A percentile compares a stretch with the other conserved stretches of the same genome.
These are phyloP conservation scores for Colletotrichum sp. DNA, from an alignment of 2,329 filamentous ascomycete genomes.

Conservation along the genomic window DNA sequence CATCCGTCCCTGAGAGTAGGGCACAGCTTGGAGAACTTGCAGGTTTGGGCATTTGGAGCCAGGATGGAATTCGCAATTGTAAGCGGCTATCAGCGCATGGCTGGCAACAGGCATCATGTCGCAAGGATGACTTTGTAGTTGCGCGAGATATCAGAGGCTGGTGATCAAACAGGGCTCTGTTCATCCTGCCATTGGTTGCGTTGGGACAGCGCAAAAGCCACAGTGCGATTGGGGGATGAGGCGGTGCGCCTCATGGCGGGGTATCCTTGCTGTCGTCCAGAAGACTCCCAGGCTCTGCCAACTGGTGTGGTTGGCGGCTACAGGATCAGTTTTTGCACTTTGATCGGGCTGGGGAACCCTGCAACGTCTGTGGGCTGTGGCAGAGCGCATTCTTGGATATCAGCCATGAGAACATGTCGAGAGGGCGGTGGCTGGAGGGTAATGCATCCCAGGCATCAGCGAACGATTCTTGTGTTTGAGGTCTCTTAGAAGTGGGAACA, in stretches of 20 bases:
- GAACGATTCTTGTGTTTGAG: background rate
- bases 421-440: background rate
- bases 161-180: background rate
- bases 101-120: background rate
- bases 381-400: background rate
- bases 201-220: background rate
- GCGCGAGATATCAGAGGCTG: background rate
- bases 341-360: background rate
- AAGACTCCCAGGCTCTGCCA: background rate
- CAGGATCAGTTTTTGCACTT: background rate
- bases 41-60: background rate
- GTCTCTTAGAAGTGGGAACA: background rate
- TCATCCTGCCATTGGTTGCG: background rate
- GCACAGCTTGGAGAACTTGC: background rate
- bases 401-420: background rate
- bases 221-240: background rate
- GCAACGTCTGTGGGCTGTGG: background rate
- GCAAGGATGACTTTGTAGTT: background rate
- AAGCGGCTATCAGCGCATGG: background rate
- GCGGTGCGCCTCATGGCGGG: constrained; percentile 5
- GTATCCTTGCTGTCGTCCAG: background rate
- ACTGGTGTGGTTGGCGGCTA: background rate
- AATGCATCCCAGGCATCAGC: background rate
- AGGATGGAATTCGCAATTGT: background rate
- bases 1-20: constrained; percentile 3